These are phyloP conservation scores for Shiraia bambusicola DNA, from an alignment of 2,329 filamentous ascomycete species.

Conservation along the genomic window DNA sequence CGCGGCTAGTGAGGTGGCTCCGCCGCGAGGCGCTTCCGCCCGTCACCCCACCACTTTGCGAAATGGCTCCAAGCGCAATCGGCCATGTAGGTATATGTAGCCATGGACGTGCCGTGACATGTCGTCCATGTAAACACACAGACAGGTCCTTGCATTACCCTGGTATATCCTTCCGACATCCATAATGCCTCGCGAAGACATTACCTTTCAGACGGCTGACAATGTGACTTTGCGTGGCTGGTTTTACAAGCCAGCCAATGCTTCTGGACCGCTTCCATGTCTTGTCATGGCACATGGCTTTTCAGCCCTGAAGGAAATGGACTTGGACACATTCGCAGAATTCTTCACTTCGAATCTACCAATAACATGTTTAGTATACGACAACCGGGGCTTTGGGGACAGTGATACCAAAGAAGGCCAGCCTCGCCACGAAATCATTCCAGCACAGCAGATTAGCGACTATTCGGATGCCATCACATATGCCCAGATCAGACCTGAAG, in stretches of 20 bases:
- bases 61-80: no score
- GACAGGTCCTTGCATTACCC: no score
- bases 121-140: no score
- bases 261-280: background rate
- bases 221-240: background rate
- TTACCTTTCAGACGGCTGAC: background rate
- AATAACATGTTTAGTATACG: conserved; percentile 2
- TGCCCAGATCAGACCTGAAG: background rate
- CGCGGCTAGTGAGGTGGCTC: no score
- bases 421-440: conserved; percentile 1
- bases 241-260: conserved; percentile 1
- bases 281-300: conserved; percentile 1
- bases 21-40: no score
- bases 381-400: conserved; percentile 4
- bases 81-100: no score
- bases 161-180: no score
- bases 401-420: conserved; percentile 1
- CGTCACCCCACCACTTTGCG: no score
- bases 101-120: no score
- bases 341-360: conserved; percentile 1
- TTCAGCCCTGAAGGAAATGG: background rate
- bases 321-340: background rate
- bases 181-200: no score
- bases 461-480: conserved; percentile 4
- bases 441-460: background rate